Evolutionary conservation across 192 early-diverging fungal species (phyloP).

Genomic region (Geranomyces variabilis): DNA sequence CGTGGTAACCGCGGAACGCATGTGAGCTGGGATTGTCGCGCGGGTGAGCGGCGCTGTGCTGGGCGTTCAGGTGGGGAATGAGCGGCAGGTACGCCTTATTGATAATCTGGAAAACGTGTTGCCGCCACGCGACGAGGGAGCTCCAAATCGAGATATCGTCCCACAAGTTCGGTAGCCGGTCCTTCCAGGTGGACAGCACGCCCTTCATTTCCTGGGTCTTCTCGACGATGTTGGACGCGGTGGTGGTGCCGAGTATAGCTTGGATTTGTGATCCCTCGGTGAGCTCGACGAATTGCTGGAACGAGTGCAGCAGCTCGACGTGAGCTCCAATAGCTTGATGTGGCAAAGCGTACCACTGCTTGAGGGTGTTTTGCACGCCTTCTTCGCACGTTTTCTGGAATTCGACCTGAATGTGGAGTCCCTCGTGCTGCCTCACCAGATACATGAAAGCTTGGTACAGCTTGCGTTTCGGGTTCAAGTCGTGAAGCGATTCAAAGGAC

Average conservation of each 20-base stretch:
- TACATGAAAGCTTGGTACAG: conserved; percentile 88
- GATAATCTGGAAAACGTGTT: conserved; percentile 95
- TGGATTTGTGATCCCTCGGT: conserved; percentile 91
- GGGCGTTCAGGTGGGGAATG: conserved; percentile 49
- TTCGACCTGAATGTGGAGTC: not conserved
- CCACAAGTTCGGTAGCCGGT: conserved; percentile 94
- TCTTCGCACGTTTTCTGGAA: conserved; percentile 85
- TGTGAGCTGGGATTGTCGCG: conserved; percentile 72
- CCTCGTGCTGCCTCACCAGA: conserved; percentile 43
- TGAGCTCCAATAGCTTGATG: conserved; percentile 83
- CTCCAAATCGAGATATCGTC: conserved; percentile 99
- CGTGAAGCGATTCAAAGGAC: conserved; percentile 63
- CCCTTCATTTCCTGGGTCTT: conserved; percentile 89
- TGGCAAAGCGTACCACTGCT: conserved; percentile 83
- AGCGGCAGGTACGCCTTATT: conserved; percentile 94
- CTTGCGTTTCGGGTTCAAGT: conserved; percentile 72
- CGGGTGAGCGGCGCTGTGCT: conserved; percentile 34
- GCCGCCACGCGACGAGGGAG: conserved; percentile 95
- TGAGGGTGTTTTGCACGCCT: conserved; percentile 81
- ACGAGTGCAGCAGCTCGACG: conserved; percentile 82
- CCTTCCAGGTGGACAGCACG: conserved; percentile 92
- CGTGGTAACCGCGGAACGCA: conserved; percentile 97
- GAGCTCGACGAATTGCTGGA: conserved; percentile 97
- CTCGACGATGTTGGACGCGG: conserved; percentile 78
- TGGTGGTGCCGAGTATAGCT: conserved; percentile 76